Conservation (phyloP, 1,139 yeast species). For the Sugiyamaella grinbergsii region DNA sequence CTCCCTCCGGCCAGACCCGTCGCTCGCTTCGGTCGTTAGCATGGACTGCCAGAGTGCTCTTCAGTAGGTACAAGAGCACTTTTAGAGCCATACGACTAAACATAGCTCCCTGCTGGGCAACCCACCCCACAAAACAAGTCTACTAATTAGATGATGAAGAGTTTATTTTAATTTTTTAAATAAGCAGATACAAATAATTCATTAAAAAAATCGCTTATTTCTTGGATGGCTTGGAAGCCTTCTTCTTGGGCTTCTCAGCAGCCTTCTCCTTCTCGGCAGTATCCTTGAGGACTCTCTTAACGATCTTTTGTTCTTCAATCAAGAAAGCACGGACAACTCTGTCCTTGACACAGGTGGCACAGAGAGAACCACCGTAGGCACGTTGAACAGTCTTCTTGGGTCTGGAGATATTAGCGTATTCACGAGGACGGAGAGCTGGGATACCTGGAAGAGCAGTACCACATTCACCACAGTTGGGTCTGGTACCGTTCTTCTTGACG, state of each 20-base stretch:
- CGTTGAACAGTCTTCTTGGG: constrained; percentile 98
- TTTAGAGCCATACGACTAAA: too few species aligned
- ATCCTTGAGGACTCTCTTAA: constrained; percentile 97
- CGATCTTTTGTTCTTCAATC: constrained; percentile 99
- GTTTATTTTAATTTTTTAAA: constrained; percentile 9
- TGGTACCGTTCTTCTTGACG: constrained; percentile 90
- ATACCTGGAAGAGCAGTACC: constrained; percentile 85
- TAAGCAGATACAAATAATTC: constrained; percentile 15
- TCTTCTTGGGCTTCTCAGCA: constrained; percentile 50
- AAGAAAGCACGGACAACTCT: constrained; percentile 99
- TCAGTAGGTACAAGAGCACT: too few species aligned
- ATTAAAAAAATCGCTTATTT: constrained; percentile 19
- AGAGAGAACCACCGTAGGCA: constrained; percentile 99
- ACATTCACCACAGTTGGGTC: constrained; percentile 99
- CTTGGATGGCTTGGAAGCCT: constrained; percentile 21
- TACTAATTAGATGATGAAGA: constrained; percentile 8
- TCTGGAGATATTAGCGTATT: constrained; percentile 92
- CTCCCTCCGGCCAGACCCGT: too few species aligned
- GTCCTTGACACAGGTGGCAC: constrained; percentile 98
- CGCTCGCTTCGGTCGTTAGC: too few species aligned
- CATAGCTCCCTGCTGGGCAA: too few species aligned
- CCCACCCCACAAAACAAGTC: too few species aligned
- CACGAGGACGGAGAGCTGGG: constrained; percentile 95
- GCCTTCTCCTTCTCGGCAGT: constrained; percentile 83
- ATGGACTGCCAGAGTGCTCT: too few species aligned